A percentile compares a stretch with the other conserved stretches of the same genome.
These are phyloP conservation scores for Dinochytrium kinnereticum DNA, from an alignment of 371 early-diverging fungal species.

Conservation along the genomic window DNA sequence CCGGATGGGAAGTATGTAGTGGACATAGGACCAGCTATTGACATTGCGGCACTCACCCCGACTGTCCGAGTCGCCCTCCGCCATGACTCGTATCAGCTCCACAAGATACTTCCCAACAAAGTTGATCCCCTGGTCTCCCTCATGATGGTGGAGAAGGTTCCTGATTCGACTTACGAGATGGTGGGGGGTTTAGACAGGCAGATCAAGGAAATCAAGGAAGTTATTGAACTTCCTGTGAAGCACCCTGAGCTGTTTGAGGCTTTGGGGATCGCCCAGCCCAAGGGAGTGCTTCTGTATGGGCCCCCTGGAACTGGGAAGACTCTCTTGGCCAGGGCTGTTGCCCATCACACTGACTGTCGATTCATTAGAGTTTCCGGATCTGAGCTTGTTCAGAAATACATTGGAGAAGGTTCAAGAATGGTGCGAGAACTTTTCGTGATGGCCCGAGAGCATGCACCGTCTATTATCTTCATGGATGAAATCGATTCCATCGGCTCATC, in stretches of 20 bases:
- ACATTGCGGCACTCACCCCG: conserved; percentile 90
- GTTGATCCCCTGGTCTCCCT: conserved; percentile 99
- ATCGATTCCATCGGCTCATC: conserved; percentile 99
- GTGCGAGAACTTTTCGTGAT: conserved; percentile 99
- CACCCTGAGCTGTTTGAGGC: conserved; percentile 99
- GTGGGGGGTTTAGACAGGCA: conserved; percentile 99
- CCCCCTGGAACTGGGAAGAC: conserved; percentile 98
- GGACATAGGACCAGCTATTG: conserved; percentile 90
- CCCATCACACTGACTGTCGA: conserved; percentile 99
- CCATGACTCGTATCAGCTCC: conserved; percentile 87
- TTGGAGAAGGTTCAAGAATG: conserved; percentile 99
- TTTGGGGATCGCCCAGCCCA: conserved; percentile 99
- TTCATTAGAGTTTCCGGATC: conserved; percentile 99
- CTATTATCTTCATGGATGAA: conserved; percentile 99
- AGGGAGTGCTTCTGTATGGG: conserved; percentile 99
- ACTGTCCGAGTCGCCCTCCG: conserved; percentile 97
- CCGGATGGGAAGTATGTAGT: conserved; percentile 99
- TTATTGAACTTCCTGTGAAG: conserved; percentile 99
- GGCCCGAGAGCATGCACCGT: conserved; percentile 98
- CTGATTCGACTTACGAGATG: conserved; percentile 99
- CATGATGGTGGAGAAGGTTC: conserved; percentile 99
- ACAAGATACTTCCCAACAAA: conserved; percentile 95
- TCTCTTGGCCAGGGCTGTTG: conserved; percentile 98
- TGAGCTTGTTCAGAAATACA: conserved; percentile 99
- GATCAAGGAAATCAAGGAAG: conserved; percentile 99